A percentile compares a stretch with the other conserved stretches of the same genome.
phyloP scores from a whole-genome alignment of 352 stramenopile species.

The Achlya hypogyna region DNA sequence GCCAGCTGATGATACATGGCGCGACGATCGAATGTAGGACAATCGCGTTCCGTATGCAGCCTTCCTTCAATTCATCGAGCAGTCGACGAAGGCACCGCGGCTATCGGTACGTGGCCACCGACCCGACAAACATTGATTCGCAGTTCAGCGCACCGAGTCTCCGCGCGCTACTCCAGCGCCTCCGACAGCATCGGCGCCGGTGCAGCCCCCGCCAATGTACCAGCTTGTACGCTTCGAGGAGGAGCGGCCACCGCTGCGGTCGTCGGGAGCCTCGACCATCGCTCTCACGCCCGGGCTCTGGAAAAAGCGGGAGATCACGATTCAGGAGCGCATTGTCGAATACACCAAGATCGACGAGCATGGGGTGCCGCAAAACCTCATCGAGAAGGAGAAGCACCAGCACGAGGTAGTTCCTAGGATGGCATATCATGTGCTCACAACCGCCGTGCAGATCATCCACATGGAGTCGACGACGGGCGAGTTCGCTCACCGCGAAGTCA shows the following conservation, averaged over 20 bases:
- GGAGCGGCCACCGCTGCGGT: slow-evolving; percentile 27
- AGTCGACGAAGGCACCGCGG: neutral
- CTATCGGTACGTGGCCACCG: neutral
- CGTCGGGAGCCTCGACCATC: neutral
- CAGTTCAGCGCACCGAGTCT: neutral
- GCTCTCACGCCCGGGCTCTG: slow-evolving; percentile 46
- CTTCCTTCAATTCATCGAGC: slow-evolving; percentile 55
- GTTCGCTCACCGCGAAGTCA: slow-evolving; percentile 78
- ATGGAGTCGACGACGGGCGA: slow-evolving; percentile 73
- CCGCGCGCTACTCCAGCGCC: neutral
- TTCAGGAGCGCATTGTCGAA: slow-evolving; percentile 78
- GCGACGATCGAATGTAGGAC: neutral
- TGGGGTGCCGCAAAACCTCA: slow-evolving; percentile 54
- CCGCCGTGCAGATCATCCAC: slow-evolving; percentile 39
- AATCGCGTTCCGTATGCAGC: slow-evolving; percentile 7
- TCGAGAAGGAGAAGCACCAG: slow-evolving; percentile 80
- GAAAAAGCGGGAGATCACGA: slow-evolving; percentile 83
- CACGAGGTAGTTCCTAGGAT: slow-evolving; percentile 35
- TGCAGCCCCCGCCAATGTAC: neutral
- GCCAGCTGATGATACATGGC: neutral
- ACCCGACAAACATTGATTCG: neutral
- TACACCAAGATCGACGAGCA: slow-evolving; percentile 85
- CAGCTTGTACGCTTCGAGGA: neutral
- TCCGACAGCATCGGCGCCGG: neutral
- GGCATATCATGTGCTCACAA: too few species aligned